Base-by-base conservation (phyloP, 148 eudicot species). In the Pharnaceum exiguum region DNA sequence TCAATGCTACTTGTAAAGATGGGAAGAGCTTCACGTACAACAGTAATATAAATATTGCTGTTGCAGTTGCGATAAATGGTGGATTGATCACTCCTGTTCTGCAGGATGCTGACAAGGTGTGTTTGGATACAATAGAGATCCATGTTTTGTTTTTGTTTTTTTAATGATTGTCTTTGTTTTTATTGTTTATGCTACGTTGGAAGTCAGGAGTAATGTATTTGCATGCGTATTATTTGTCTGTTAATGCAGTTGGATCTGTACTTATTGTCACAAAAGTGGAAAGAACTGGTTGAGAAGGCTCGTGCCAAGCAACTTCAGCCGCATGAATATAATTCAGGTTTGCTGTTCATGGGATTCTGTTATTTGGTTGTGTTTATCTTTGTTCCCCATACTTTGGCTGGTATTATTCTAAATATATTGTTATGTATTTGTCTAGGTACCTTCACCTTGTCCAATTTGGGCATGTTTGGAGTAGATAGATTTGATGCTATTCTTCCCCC, bases 401-500 rank as follows among this genome's bases (percentile, higher is more conserved):
- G 22, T 49, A 30, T 11, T 8, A 28, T 13, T 18, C n/a, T n/a
- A n/a, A n/a, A n/a, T n/a, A n/a, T n/a, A n/a, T 64, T 33, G 39
- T 51, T 49, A 13, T 73, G 46, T 46, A 7, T 53, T 7, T 15
- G n/a, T n/a, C n/a, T 63, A 93, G 97, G 97, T 59, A 90, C 97
- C 36, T 90, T 90, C 63, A 90, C 97, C 22, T 72, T 87, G 62
- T 90, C 97, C 71, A 90, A 90, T 59, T 68, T 90, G 67, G 97
- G 97, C 66, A 90, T 90, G 97, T 90, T 90, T 75, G 95, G 97
- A 80, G 97, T 90, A 57, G 97, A 90, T 49, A 78, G 95, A 55
- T 90, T 90, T 48, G 97, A 90, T 63, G 97, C 97, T 63, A 87
- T 90, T 55, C 91, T 90, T 67, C 97, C 97, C 67, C 97, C 97